These are phyloP conservation scores for Exobasidium rhododendri DNA, from an alignment of 1,284 basidiomycete genomes.

Conservation along the genomic window DNA sequence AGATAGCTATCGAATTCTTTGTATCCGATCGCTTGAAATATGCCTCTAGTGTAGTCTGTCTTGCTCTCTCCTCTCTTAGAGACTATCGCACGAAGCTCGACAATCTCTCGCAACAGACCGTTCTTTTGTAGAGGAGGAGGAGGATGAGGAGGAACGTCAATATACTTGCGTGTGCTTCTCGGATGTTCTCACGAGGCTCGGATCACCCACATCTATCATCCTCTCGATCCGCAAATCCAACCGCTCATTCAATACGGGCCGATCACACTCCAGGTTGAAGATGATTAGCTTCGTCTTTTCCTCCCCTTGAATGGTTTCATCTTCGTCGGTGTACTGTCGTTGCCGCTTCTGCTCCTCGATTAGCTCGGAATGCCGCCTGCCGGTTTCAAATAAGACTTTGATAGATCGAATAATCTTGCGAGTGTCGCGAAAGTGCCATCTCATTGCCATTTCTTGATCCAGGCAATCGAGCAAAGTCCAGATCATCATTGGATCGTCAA, in stretches of 20 bases:
- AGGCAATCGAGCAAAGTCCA: constrained; percentile 68
- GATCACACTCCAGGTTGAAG: constrained; percentile 86
- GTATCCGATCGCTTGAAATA: constrained; percentile 94
- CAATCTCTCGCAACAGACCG: constrained; percentile 81
- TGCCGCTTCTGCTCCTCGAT: constrained; percentile 61
- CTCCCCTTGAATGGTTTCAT: constrained; percentile 12
- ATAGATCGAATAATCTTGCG: constrained; percentile 82
- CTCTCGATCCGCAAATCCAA: constrained; percentile 77
- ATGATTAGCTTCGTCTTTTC: constrained; percentile 60
- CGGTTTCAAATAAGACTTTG: constrained; percentile 72
- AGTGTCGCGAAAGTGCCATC: constrained; percentile 95
- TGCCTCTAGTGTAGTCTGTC: constrained; percentile 67
- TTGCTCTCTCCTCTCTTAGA: constrained; percentile 54
- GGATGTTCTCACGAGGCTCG: too few species aligned
- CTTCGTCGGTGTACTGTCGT: constrained; percentile 58
- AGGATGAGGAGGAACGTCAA: background rate
- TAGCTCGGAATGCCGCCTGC: constrained; percentile 68
- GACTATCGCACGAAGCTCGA: constrained; percentile 58
- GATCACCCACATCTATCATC: constrained; percentile 75
- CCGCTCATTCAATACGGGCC: constrained; percentile 65
- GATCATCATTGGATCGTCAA: constrained; percentile 58
- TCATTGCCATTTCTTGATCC: constrained; percentile 71
- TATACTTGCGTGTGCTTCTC: background rate
- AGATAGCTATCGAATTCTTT: constrained; percentile 78
- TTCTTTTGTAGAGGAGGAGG: constrained; percentile 58